These are phyloP conservation scores for Artemisia argyi DNA, from an alignment of 129 eudicot species.

Conservation along the genomic window DNA sequence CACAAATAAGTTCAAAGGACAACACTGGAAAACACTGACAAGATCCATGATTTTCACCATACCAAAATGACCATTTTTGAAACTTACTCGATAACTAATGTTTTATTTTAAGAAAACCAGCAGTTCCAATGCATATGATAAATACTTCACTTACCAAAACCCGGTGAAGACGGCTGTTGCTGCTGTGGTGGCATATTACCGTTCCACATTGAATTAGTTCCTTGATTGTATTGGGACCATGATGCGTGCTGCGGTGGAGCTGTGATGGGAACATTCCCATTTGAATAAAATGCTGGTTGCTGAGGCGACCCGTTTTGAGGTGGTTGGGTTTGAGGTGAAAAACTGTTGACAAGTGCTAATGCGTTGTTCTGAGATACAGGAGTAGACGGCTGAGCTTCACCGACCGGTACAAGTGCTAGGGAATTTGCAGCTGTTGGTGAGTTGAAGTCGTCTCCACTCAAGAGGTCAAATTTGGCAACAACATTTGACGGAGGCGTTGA, in stretches of 20 bases:
- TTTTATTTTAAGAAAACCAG: too few relatives aligned
- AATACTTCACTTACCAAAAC: conserved; percentile 45
- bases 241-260: conserved; percentile 40
- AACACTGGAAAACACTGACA: too few relatives aligned
- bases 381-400: conserved; percentile 61
- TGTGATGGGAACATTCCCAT: conserved; percentile 44
- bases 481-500: conserved; percentile 43
- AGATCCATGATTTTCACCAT: too few relatives aligned
- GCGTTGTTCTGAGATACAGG: conserved; percentile 64
- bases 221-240: conserved; percentile 46
- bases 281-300: conserved; percentile 48
- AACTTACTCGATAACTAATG: too few relatives aligned
- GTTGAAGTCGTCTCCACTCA: conserved; percentile 82
- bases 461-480: conserved; percentile 61
- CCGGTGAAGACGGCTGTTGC: conserved; percentile 63
- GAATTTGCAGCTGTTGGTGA: conserved; percentile 54
- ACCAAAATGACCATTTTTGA: too few relatives aligned
- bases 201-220: conserved; percentile 56
- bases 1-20: too few relatives aligned
- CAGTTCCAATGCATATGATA: too few relatives aligned
- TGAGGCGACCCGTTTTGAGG: conserved; percentile 33
- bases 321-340: conserved; percentile 54
- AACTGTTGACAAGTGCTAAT: conserved; percentile 75
- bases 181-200: conserved; percentile 56
- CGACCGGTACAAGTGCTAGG: conserved; percentile 74